These are phyloP conservation scores for Claviceps pazoutovae DNA, from an alignment of 2,329 filamentous ascomycete genomes.

Conservation along the genomic window DNA sequence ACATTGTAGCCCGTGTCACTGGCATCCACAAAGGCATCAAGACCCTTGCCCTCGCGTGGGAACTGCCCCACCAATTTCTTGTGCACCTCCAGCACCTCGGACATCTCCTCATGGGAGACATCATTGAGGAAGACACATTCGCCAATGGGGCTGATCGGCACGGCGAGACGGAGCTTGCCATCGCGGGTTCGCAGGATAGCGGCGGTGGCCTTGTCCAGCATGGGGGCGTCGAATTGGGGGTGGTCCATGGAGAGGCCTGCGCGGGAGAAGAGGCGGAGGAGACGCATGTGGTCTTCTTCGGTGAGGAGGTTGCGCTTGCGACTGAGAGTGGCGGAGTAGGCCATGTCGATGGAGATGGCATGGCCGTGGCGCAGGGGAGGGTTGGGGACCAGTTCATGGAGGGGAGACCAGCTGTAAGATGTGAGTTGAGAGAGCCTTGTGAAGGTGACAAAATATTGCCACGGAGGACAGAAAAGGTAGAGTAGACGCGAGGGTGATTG, in stretches of 20 bases:
- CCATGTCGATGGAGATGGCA: constrained; percentile 65
- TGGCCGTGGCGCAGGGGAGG: constrained; percentile 58
- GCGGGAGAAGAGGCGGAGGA: constrained; percentile 55
- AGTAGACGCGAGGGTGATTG: too few relatives aligned
- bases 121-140: constrained; percentile 57
- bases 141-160: constrained; percentile 50
- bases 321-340: constrained; percentile 56
- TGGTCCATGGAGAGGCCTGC: constrained; percentile 62
- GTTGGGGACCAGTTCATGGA: constrained; percentile 56
- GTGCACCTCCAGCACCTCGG: constrained; percentile 43
- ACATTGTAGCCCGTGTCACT: constrained; percentile 49
- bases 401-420: constrained; percentile 47
- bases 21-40: constrained; percentile 56
- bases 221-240: constrained; percentile 48
- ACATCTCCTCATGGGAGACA: constrained; percentile 47
- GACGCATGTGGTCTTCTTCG: constrained; percentile 43
- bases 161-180: constrained; percentile 51
- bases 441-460: too few relatives aligned
- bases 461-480: background rate
- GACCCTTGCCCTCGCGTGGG: constrained; percentile 47
- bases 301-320: constrained; percentile 47
- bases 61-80: constrained; percentile 50
- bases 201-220: constrained; percentile 50
- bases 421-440: background rate
- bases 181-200: constrained; percentile 61